These are phyloP conservation scores for Septoria petroselini DNA, from an alignment of 2,329 filamentous ascomycete genomes.

Conservation along the genomic window DNA sequence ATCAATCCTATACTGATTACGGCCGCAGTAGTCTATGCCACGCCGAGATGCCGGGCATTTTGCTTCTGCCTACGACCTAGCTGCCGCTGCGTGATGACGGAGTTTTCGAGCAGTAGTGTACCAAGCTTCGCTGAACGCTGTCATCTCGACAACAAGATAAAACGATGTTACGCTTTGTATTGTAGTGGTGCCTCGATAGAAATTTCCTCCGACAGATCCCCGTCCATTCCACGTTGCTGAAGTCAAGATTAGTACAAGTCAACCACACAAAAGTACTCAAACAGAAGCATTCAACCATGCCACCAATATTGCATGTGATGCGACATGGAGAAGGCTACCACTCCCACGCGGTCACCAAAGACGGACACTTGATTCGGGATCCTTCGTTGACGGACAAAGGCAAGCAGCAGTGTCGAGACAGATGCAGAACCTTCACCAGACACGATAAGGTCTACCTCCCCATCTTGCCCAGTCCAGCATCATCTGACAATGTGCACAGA, in stretches of 20 bases:
- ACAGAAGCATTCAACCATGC: too few relatives aligned
- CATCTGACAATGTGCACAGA: conserved; percentile 16
- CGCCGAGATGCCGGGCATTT: background rate
- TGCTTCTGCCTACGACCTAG: background rate
- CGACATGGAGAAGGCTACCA: conserved; percentile 36
- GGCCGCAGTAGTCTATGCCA: too few relatives aligned
- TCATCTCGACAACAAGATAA: too few relatives aligned
- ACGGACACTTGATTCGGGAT: conserved; percentile 32
- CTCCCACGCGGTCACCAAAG: conserved; percentile 25
- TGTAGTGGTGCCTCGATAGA: too few relatives aligned
- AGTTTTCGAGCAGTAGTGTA: background rate
- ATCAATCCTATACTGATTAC: too few relatives aligned
- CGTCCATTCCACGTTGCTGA: too few relatives aligned
- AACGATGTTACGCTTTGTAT: too few relatives aligned
- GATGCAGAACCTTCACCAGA: conserved; percentile 26
- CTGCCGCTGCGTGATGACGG: background rate
- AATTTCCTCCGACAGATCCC: too few relatives aligned
- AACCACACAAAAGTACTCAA: too few relatives aligned
- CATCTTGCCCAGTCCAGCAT: background rate
- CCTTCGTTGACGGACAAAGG: conserved; percentile 31
- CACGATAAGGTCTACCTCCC: conserved; percentile 27
- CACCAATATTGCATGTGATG: conserved; percentile 33
- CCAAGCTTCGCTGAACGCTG: background rate
- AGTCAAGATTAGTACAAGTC: too few relatives aligned
- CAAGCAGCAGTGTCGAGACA: conserved; percentile 27